A percentile compares a stretch with the other conserved stretches of the same genome.
Evolutionary conservation across 805 yeast genomes (phyloP).

Genomic region (Metschnikowia sp.): DNA sequence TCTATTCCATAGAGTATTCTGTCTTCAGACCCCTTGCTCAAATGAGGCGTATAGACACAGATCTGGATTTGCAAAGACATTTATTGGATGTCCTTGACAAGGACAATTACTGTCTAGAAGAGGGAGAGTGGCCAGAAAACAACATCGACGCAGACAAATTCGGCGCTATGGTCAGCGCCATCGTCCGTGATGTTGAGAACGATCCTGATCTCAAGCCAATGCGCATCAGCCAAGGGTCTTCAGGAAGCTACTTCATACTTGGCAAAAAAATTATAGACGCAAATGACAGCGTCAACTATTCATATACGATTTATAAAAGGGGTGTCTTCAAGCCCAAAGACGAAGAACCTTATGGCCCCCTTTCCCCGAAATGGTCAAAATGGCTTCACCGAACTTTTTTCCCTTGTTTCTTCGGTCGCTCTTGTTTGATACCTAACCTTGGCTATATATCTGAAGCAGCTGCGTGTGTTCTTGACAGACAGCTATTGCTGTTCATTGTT

Average conservation of each 20-base stretch:
- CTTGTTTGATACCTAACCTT: constrained; percentile 67
- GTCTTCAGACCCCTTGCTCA: constrained; percentile 43
- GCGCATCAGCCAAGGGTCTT: constrained; percentile 61
- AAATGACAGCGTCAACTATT: constrained; percentile 8
- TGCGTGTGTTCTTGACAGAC: constrained; percentile 62
- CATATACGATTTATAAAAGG: constrained; percentile 24
- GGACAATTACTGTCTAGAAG: constrained; percentile 14
- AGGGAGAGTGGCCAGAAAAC: constrained; percentile 22
- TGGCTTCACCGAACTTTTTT: constrained; percentile 74
- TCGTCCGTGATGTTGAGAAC: constrained; percentile 44
- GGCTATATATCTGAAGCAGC: constrained; percentile 74
- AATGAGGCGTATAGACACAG: constrained; percentile 16
- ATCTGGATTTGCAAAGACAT: constrained; percentile 18
- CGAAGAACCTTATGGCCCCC: constrained; percentile 77
- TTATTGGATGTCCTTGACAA: constrained; percentile 1
- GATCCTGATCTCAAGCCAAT: constrained; percentile 41
- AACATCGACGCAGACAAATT: constrained; percentile 27
- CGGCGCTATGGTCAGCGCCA: constrained; percentile 38
- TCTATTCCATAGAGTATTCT: constrained; percentile 50
- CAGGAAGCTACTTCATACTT: constrained; percentile 62
- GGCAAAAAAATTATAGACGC: constrained; percentile 12
- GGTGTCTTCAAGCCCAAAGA: constrained; percentile 78
- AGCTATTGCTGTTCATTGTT: constrained; percentile 55
- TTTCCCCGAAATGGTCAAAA: constrained; percentile 76
- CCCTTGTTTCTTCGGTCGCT: constrained; percentile 74